Base-by-base conservation (phyloP, 805 yeast species). In the Metschnikowia cubensis region DNA sequence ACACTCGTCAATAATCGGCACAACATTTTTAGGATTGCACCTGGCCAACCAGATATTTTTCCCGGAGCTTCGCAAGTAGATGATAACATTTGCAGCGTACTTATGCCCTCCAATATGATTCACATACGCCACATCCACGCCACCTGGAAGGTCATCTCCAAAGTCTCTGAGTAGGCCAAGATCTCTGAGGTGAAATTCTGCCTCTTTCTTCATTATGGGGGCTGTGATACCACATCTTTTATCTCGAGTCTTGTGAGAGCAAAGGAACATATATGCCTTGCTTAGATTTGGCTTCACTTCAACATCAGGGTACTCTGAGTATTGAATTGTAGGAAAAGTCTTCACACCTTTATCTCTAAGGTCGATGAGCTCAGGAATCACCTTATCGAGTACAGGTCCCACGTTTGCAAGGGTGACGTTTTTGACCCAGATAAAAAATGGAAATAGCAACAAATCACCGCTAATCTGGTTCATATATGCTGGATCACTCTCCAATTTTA, bases 51-150 rank as follows among this genome's bases (percentile, higher is more conserved):
- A 90, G 29, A 90, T 79, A 50, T 84, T 83, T 56, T 87, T 87
- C 5, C 94, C 95, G 10, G 80, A 70, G 15, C 56, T 48, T 55
- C 77, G 82, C 55, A 83, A 69, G 63, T 89, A 90, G 14, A 92
- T 80, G 46, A 89, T 76, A 3, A 89, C 87, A 65, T 92, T 92
- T 2, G 97, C 97, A 1, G 94, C 89, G 67, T 75, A 94, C 66
- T 94, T 94, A 69, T 92, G 99, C 4, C 98, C 98, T 6, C 99
- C 99, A 25, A 92, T 87, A 66, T 92, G 99, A 61, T 88, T 90
- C 31, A 87, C 79, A 58, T 66, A 90, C 1, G 78, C 73, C 2
- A 90, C 89, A 5, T 73, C 70, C 1, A 85, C 88, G 6, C 97
- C 98, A 32, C 76, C 83, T 0, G 87, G 82, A 48, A 90, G 76